phyloP scores from a whole-genome alignment of 2,329 filamentous ascomycete species.

The Sarocladium strictum region DNA sequence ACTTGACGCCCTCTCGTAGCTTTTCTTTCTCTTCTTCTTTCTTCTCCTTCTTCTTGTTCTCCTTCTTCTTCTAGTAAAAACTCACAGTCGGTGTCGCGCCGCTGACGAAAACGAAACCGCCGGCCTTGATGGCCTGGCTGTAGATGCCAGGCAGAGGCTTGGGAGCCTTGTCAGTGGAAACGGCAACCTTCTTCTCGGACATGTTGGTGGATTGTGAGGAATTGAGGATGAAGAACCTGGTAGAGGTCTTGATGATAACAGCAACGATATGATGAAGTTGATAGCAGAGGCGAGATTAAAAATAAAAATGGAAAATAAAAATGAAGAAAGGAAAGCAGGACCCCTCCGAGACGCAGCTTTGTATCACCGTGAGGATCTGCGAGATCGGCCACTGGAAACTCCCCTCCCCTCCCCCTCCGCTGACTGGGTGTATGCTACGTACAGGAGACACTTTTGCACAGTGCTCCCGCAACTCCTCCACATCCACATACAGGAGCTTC shows the following conservation, averaged over 20 bases:
- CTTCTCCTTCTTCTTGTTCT: background rate
- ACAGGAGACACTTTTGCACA: too few relatives aligned
- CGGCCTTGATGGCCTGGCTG: conserved; percentile 58
- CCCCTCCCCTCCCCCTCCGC: background rate
- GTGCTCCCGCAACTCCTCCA: too few relatives aligned
- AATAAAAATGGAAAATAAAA: background rate
- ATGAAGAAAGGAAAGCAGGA: background rate
- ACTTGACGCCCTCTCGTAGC: too few relatives aligned
- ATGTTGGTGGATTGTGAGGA: too few relatives aligned
- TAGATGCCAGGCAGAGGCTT: conserved; percentile 34
- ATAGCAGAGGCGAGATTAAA: background rate
- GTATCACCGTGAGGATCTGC: background rate
- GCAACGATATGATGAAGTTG: background rate
- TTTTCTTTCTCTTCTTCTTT: background rate
- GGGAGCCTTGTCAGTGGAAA: conserved; percentile 29
- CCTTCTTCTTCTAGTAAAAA: too few relatives aligned
- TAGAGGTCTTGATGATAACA: too few relatives aligned
- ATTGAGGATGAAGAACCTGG: too few relatives aligned
- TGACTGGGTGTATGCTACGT: too few relatives aligned
- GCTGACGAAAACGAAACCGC: conserved; percentile 63
- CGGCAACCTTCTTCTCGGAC: conserved; percentile 8
- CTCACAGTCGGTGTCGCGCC: conserved; percentile 58
- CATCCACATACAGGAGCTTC: too few relatives aligned
- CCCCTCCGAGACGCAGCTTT: background rate
- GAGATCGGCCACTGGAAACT: background rate